These are phyloP conservation scores for Tylopilus cervinicoccineus DNA, from an alignment of 768 basidiomycete species.

Conservation along the genomic window DNA sequence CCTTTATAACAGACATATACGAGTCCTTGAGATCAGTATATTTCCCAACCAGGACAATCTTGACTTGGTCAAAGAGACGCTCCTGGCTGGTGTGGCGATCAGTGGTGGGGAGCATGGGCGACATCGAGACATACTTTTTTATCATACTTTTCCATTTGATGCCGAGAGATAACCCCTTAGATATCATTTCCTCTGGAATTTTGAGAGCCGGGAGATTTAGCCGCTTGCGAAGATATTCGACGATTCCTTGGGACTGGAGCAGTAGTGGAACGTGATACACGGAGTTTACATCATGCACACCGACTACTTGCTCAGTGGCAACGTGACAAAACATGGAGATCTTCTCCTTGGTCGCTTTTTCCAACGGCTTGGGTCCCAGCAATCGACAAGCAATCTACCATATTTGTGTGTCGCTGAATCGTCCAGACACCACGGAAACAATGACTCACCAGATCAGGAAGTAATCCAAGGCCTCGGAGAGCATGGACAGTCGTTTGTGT, in stretches of 20 bases:
- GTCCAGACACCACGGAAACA: not conserved
- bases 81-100: conserved; percentile 64
- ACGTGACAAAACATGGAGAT: conserved; percentile 99
- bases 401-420: not conserved
- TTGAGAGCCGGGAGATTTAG: conserved; percentile 64
- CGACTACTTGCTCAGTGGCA: conserved; percentile 81
- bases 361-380: conserved; percentile 74
- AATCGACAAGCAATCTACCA: conserved; percentile 89
- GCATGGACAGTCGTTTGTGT: conserved; percentile 97
- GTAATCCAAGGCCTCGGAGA: conserved; percentile 84
- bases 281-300: conserved; percentile 93
- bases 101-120: not conserved
- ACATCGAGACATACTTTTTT: conserved; percentile 50
- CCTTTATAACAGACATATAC: conserved; percentile 97
- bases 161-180: conserved; percentile 62
- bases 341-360: conserved; percentile 84
- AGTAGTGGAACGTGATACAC: conserved; percentile 97
- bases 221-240: conserved; percentile 76
- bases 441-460: conserved; percentile 80
- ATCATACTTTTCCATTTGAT: conserved; percentile 83
- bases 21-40: conserved; percentile 97
- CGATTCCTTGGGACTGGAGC: conserved; percentile 87
- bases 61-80: conserved; percentile 83
- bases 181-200: conserved; percentile 52
- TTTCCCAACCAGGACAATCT: conserved; percentile 92